These are phyloP conservation scores for Aspergillus viridinutans DNA, from an alignment of 2,329 filamentous ascomycete species.

Conservation along the genomic window DNA sequence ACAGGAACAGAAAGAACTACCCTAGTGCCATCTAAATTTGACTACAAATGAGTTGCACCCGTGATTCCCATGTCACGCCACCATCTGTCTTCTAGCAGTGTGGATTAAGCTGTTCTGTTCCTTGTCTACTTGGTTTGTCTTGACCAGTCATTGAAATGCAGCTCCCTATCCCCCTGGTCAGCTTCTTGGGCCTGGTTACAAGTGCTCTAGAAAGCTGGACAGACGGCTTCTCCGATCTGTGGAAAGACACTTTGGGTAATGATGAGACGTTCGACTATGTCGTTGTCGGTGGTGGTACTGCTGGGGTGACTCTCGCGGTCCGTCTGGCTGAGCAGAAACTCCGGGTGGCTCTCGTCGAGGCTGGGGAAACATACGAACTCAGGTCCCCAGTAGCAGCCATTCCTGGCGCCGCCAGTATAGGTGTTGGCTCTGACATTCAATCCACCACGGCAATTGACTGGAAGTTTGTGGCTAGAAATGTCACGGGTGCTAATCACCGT, in stretches of 20 bases:
- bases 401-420: constrained; percentile 19
- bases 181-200: neutral
- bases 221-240: neutral
- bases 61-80: neutral
- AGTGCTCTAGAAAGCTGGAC: neutral
- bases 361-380: constrained; percentile 48
- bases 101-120: neutral
- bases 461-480: constrained; percentile 47
- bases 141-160: neutral
- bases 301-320: constrained; percentile 42
- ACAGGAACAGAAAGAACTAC: neutral
- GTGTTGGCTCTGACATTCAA: constrained; percentile 17
- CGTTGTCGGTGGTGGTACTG: constrained; percentile 37
- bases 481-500: constrained; percentile 44
- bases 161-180: neutral
- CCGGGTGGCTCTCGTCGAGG: constrained; percentile 37
- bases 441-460: constrained; percentile 46
- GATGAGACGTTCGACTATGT: constrained; percentile 24
- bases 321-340: constrained; percentile 49
- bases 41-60: neutral
- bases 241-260: neutral
- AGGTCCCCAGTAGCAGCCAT: constrained; percentile 53
- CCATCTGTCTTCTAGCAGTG: neutral
- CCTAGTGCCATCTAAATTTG: neutral
- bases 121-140: neutral